A percentile compares a stretch with the other conserved stretches of the same genome.
Evolutionary conservation across 441 rosid species (phyloP).

Genomic region (Metrosideros polymorpha): DNA sequence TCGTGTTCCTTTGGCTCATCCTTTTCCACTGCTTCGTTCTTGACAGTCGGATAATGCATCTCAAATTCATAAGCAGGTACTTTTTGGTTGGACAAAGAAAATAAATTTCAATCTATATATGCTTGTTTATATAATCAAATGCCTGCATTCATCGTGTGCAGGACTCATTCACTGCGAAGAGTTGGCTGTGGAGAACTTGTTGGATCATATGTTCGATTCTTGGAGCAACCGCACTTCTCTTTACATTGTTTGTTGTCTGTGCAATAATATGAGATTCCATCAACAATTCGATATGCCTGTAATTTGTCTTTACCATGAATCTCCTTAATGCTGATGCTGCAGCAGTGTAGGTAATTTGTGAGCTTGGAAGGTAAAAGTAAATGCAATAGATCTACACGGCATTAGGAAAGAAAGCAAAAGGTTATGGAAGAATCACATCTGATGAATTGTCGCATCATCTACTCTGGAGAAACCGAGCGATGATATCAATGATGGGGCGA

Average conservation of each 20-base stretch:
- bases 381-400: background rate
- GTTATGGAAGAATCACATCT: background rate
- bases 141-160: background rate
- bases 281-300: background rate
- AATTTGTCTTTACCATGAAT: background rate
- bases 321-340: background rate
- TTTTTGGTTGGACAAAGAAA: background rate
- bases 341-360: background rate
- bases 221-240: constrained; percentile 21
- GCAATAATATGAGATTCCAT: constrained; percentile 11
- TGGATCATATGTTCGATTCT: constrained; percentile 12
- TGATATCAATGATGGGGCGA: background rate
- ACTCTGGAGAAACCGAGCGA: background rate
- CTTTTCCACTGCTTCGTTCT: background rate
- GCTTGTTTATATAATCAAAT: background rate
- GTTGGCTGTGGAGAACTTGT: constrained; percentile 10
- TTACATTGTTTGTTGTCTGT: constrained; percentile 26
- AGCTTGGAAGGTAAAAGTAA: background rate
- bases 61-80: constrained; percentile 13
- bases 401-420: background rate
- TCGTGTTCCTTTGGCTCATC: background rate
- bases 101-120: background rate
- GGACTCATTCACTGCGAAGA: constrained; percentile 2
- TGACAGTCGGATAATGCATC: constrained; percentile 18
- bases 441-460: background rate